These are phyloP conservation scores for Backusella tarrabulga DNA, from an alignment of 192 early-diverging fungal species.

Conservation along the genomic window DNA sequence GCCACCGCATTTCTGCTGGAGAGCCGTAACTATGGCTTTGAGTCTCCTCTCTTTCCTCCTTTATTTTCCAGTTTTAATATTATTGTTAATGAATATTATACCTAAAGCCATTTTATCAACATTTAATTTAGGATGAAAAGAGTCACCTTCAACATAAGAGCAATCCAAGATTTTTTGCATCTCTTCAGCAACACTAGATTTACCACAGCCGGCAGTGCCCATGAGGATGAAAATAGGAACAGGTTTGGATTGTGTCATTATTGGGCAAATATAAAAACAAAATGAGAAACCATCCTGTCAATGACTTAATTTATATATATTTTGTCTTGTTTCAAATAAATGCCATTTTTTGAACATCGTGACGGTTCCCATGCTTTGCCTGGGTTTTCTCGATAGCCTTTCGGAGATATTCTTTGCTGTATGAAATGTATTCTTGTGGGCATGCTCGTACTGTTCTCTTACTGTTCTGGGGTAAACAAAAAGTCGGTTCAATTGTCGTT, in stretches of 20 bases:
- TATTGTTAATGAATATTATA: neutral
- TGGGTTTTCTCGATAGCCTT: neutral
- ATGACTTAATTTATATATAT: neutral
- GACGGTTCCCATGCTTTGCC: neutral
- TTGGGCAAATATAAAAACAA: neutral
- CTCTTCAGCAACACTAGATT: conserved; percentile 50
- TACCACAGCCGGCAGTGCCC: conserved; percentile 66
- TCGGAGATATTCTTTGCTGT: neutral
- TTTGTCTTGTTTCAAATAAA: neutral
- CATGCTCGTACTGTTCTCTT: neutral
- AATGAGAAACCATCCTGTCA: neutral
- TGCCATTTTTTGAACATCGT: neutral
- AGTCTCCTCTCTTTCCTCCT: neutral
- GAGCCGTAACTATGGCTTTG: neutral
- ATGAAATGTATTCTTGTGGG: neutral
- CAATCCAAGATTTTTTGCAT: conserved; percentile 42
- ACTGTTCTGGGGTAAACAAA: neutral
- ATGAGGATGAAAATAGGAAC: conserved; percentile 55
- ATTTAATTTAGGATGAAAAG: conserved; percentile 57
- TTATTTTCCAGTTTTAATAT: neutral
- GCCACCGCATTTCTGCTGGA: neutral
- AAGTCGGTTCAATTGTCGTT: neutral
- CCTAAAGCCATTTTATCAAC: conserved; percentile 63
- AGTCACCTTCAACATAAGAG: conserved; percentile 62
- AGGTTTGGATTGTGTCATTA: neutral